These are phyloP conservation scores for Marasmius tenuissimus DNA, from an alignment of 1,284 basidiomycete genomes.

Conservation along the genomic window DNA sequence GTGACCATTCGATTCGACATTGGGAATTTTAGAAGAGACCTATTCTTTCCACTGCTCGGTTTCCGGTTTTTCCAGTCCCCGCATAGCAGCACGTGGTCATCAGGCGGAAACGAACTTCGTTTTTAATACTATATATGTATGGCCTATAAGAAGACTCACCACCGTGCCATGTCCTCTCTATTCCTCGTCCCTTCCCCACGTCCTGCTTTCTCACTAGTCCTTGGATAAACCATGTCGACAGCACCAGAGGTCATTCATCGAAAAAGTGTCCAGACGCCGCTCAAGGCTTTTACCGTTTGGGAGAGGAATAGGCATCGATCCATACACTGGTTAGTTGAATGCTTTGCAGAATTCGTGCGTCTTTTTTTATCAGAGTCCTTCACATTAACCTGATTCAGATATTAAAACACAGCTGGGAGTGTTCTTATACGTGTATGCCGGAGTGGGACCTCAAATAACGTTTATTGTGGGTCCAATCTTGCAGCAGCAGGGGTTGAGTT, in stretches of 20 bases:
- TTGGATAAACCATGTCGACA: too few species aligned
- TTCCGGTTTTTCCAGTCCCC: too few species aligned
- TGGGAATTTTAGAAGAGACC: too few species aligned
- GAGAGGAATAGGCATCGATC: slow-evolving; percentile 1
- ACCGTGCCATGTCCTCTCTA: too few species aligned
- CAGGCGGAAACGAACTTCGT: too few species aligned
- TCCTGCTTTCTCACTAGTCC: too few species aligned
- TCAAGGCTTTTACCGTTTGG: neutral
- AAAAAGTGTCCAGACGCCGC: neutral
- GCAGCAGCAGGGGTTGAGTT: neutral
- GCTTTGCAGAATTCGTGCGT: neutral
- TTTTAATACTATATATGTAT: too few species aligned
- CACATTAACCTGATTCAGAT: neutral
- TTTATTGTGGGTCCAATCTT: neutral
- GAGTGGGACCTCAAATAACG: neutral
- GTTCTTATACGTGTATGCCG: neutral
- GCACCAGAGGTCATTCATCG: neutral
- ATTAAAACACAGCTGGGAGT: neutral
- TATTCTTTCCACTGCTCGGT: too few species aligned
- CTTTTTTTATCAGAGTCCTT: neutral
- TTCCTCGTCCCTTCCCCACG: too few species aligned
- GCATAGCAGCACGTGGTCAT: too few species aligned
- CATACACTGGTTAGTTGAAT: neutral
- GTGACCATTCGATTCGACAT: too few species aligned
- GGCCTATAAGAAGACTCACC: too few species aligned